Conservation (phyloP, 2,329 filamentous ascomycete genomes). For the Dryadomyces quercivorus region DNA sequence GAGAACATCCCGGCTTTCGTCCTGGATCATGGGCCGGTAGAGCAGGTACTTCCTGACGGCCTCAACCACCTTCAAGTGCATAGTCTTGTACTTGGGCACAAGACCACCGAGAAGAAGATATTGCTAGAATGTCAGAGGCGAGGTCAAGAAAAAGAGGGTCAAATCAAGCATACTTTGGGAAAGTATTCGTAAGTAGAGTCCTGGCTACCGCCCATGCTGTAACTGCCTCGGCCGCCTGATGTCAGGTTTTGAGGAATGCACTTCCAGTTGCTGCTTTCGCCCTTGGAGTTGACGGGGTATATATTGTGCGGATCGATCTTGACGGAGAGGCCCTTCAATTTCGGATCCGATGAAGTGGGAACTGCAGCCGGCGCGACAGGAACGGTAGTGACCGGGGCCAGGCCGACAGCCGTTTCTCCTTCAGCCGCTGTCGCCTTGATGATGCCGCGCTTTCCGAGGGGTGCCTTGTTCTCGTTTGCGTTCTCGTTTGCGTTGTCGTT, state of each 20-base stretch:
- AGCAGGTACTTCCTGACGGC: constrained; percentile 62
- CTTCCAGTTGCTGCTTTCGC: constrained; percentile 25
- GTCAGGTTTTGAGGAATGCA: constrained; percentile 51
- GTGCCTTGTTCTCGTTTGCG: background rate
- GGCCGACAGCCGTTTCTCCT: background rate
- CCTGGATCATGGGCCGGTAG: constrained; percentile 62
- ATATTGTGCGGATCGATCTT: background rate
- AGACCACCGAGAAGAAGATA: constrained; percentile 67
- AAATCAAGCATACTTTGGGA: constrained; percentile 30
- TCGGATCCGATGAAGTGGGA: too few species aligned
- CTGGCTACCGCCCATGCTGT: constrained; percentile 51
- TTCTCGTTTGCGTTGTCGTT: too few species aligned
- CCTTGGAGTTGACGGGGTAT: constrained; percentile 22
- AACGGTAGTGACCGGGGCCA: too few species aligned
- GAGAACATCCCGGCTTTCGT: constrained; percentile 54
- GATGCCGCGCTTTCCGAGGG: background rate
- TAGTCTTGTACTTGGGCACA: constrained; percentile 55
- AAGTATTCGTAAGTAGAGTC: constrained; percentile 65
- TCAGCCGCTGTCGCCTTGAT: background rate
- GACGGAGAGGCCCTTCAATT: too few species aligned
- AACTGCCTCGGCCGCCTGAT: constrained; percentile 31
- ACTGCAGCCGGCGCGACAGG: too few species aligned
- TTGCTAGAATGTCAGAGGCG: constrained; percentile 29
- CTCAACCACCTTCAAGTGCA: constrained; percentile 59
- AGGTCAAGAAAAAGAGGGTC: background rate